A percentile compares a stretch with the other conserved stretches of the same genome.
Evolutionary conservation across 2,329 filamentous ascomycete genomes (phyloP).

Genomic region (Stemphylium vesicarium): DNA sequence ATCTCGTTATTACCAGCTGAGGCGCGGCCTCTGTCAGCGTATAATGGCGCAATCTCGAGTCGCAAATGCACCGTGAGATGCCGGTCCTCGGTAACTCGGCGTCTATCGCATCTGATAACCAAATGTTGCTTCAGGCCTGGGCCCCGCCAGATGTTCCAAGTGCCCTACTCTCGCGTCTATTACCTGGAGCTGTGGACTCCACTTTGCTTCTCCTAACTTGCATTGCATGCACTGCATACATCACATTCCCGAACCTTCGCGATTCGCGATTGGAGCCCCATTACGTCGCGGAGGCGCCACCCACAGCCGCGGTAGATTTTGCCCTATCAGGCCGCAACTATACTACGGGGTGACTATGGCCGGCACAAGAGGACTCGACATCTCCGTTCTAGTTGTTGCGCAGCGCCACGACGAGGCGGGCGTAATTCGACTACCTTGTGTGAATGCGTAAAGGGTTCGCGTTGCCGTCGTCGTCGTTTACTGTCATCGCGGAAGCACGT

Average conservation of each 20-base stretch:
- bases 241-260: not conserved
- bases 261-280: not conserved
- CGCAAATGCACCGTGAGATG: slow-evolving; percentile 1
- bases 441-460: not conserved
- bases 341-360: too few relatives aligned
- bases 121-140: not conserved
- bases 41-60: slow-evolving; percentile 7
- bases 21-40: slow-evolving; percentile 5
- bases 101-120: slow-evolving; percentile 19
- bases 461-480: not conserved
- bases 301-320: not conserved
- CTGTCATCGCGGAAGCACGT: slow-evolving; percentile 1
- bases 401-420: not conserved
- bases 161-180: not conserved
- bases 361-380: too few relatives aligned
- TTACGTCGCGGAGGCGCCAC: slow-evolving; percentile 14
- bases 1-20: not conserved
- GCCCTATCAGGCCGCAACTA: not conserved
- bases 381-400: too few relatives aligned
- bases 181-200: not conserved
- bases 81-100: slow-evolving; percentile 9
- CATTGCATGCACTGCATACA: not conserved
- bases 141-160: not conserved
- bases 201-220: slow-evolving; percentile 4
- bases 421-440: not conserved